phyloP scores from a whole-genome alignment of 331 rosid species.

The Malus hybrid region DNA sequence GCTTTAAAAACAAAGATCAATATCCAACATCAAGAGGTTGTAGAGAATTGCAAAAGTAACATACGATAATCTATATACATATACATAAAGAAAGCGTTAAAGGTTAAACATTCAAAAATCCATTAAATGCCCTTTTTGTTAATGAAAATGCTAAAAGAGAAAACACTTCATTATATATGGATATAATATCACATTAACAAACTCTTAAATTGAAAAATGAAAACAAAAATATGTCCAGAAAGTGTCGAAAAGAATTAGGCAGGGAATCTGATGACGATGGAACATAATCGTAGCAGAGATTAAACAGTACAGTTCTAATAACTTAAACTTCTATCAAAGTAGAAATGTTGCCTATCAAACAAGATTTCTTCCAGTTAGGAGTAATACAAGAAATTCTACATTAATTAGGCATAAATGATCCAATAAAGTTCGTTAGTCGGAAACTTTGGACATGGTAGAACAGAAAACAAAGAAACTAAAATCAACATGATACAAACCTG shows the following conservation, averaged over 20 bases:
- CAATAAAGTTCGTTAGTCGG: not conserved
- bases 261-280: not conserved
- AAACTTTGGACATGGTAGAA: not conserved
- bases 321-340: not conserved
- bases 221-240: too few relatives aligned
- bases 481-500: conserved; percentile 12
- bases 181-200: too few relatives aligned
- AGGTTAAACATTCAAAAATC: too few relatives aligned
- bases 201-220: too few relatives aligned
- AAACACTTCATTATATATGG: too few relatives aligned
- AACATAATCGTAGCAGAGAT: not conserved
- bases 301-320: not conserved
- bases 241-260: too few relatives aligned
- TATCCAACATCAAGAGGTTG: not conserved
- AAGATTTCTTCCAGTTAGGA: not conserved
- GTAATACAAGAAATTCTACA: not conserved
- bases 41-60: not conserved
- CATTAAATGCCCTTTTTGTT: too few relatives aligned
- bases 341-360: not conserved
- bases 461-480: not conserved
- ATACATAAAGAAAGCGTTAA: too few relatives aligned
- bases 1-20: not conserved
- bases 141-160: not conserved
- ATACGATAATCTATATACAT: not conserved
- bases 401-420: not conserved